Evolutionary conservation across 1,284 basidiomycete species (phyloP), one percentile per base, ranked within the genome.

Genomic region (Gymnopus androsaceus): DNA sequence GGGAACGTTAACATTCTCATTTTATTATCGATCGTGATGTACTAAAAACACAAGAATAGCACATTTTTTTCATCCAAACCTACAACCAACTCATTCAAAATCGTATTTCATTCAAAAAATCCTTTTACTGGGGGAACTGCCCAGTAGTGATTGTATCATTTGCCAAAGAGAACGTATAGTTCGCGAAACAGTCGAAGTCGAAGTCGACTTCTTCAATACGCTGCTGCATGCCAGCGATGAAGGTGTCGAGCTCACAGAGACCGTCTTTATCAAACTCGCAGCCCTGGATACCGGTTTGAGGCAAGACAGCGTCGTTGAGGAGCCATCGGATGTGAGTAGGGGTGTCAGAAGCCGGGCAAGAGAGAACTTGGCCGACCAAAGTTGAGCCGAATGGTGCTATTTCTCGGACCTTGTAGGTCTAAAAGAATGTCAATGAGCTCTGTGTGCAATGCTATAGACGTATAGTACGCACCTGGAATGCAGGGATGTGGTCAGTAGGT

Each of bases 321-420:
- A 82, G 65, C 75, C 76, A 81, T 48, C 85, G 79, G 61, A 87
- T 80, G 64, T 79, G 77, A 12, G 73, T 75, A 3, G 73, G 69
- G n/a, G 40, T 27, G 19, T 38, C 36, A 27, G 57, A 54, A 8
- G 40, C 67, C 12, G 75, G 70, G 64, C 78, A 88, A 2, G 78
- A 75, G 19, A 88, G 68, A 4, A 88, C 80, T 65, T 88, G 86
- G 3, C 82, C 79, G 44, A 86, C 80, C 23, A 87, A 71, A 66
- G 78, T 76, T 9, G 78, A 64, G 0, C 77, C 83, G 65, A 89
- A 88, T 0, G 86, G 81, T 0, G 75, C 69, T 25, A 82, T 68
- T 46, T 77, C 69, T 42, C 75, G 76, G 9, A 71, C 69, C 34
- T 75, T 66, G 63, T 80, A 84, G 2, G 77, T 76, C 77, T 79